Evolutionary conservation across 345 rosid genomes (phyloP).

Genomic region (Excoecaria cochinchinensis): DNA sequence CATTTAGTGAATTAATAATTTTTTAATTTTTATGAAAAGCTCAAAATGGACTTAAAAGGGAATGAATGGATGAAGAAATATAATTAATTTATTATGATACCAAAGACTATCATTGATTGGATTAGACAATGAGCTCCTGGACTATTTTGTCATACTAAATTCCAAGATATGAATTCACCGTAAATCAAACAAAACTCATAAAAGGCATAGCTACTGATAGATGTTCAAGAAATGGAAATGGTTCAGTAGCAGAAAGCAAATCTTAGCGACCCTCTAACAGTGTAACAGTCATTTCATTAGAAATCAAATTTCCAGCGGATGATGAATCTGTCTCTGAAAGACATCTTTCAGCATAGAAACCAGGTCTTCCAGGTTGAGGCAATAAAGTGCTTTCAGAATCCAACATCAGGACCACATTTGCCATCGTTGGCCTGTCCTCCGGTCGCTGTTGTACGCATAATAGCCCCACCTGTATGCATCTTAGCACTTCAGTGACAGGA

Average conservation of each 20-base stretch:
- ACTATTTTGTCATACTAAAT: neutral
- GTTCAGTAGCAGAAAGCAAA: neutral
- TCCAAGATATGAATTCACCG: neutral
- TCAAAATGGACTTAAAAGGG: no score
- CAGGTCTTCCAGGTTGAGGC: conserved; percentile 2
- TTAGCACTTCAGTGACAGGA: conserved; percentile 31
- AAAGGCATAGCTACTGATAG: neutral
- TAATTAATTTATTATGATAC: no score
- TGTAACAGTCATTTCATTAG: conserved; percentile 14
- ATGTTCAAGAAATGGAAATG: neutral
- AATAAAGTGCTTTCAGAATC: conserved; percentile 24
- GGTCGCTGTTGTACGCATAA: conserved; percentile 56
- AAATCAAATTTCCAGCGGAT: conserved; percentile 9
- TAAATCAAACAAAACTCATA: neutral
- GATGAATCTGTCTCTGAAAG: conserved; percentile 18
- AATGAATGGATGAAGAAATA: no score
- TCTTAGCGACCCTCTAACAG: conserved; percentile 7
- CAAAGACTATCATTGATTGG: neutral
- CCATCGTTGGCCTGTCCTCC: conserved; percentile 50
- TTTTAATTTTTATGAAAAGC: no score
- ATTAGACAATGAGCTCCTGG: neutral
- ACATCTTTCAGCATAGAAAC: conserved; percentile 12
- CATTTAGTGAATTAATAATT: no score
- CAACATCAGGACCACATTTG: conserved; percentile 43
- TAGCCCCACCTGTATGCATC: conserved; percentile 53